Evolutionary conservation across 129 eudicot species (phyloP).

Genomic region (Heracleum sosnowskyi): DNA sequence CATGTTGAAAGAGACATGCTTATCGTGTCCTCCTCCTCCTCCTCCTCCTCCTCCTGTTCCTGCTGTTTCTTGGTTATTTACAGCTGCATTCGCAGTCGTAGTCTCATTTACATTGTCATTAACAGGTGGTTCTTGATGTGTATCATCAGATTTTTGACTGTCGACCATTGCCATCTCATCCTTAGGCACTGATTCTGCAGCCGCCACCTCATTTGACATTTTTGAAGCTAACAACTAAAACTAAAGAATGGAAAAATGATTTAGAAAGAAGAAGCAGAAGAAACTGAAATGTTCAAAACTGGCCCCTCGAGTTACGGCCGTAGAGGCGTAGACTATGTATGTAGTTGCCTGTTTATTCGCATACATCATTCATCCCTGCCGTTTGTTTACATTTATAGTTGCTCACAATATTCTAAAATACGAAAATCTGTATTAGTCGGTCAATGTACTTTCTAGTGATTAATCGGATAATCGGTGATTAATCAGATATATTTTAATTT

Average conservation of each 20-base stretch:
- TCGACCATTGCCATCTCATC: background rate
- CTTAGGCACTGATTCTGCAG: background rate
- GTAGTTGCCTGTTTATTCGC: constrained; percentile 5
- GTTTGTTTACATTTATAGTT: no score
- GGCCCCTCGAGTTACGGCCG: background rate
- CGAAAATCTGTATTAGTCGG: no score
- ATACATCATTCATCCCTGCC: no score
- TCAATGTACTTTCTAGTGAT: no score
- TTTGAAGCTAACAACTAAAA: background rate
- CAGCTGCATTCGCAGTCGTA: background rate
- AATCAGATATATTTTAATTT: no score
- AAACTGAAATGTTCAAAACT: background rate
- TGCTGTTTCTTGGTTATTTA: background rate
- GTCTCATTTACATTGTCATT: background rate
- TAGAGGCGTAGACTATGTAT: background rate
- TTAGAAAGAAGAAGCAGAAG: background rate
- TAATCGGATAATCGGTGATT: no score
- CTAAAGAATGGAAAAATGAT: background rate
- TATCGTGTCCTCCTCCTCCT: background rate
- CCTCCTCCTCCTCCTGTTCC: background rate
- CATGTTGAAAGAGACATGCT: constrained; percentile 7
- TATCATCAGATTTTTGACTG: background rate
- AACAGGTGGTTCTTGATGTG: background rate
- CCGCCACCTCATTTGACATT: background rate
- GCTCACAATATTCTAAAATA: no score